phyloP scores from a whole-genome alignment of 2,329 filamentous ascomycete species.

The Microsporum audouinii region DNA sequence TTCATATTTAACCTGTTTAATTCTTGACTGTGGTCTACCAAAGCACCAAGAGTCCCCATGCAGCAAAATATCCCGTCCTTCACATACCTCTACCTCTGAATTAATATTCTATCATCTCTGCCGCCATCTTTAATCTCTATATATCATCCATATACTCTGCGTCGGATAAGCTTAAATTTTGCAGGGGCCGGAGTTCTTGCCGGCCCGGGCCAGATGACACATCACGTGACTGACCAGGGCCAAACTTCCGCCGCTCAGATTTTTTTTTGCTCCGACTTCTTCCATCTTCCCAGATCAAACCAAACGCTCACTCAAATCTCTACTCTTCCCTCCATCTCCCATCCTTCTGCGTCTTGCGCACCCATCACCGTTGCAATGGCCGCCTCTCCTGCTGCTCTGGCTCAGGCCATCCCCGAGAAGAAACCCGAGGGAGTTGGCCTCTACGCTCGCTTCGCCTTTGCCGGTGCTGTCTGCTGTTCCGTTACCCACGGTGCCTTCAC shows the following conservation, averaged over 20 bases:
- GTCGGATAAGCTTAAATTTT: neutral
- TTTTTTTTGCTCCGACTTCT: slow-evolving; percentile 1
- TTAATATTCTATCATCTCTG: too few species aligned
- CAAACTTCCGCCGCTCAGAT: slow-evolving; percentile 3
- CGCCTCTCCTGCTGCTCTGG: slow-evolving; percentile 14
- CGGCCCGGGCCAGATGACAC: neutral
- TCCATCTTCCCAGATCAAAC: neutral
- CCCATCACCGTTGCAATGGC: slow-evolving; percentile 3
- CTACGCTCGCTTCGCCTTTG: slow-evolving; percentile 93
- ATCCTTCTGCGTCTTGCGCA: neutral
- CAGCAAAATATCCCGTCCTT: too few species aligned
- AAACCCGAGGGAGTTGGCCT: slow-evolving; percentile 48
- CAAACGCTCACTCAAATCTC: neutral
- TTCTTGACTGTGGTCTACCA: too few species aligned
- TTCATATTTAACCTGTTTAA: too few species aligned
- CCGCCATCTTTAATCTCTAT: too few species aligned
- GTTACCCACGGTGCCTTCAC: slow-evolving; percentile 95
- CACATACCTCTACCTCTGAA: too few species aligned
- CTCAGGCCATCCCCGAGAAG: slow-evolving; percentile 7
- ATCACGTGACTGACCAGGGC: neutral
- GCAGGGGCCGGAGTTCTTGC: neutral
- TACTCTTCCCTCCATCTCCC: neutral
- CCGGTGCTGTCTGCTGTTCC: slow-evolving; percentile 95
- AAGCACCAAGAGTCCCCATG: too few species aligned
- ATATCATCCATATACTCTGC: neutral